Conservation (phyloP, 192 early-diverging fungal species). For the Coemansia sp. region DNA sequence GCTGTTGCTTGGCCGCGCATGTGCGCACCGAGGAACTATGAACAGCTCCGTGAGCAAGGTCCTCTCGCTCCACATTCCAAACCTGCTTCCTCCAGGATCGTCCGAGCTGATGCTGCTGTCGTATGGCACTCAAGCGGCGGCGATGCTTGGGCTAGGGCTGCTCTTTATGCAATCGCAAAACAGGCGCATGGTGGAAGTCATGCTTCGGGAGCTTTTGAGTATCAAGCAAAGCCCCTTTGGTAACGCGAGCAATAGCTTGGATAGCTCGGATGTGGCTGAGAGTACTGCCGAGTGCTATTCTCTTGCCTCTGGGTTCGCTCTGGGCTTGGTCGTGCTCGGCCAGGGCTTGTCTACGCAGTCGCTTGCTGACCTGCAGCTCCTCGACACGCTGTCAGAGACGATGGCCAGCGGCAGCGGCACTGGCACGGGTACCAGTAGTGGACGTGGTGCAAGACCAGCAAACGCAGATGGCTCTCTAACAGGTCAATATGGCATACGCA, state of each 20-base stretch:
- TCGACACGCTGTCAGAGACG: conserved; percentile 60
- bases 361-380: conserved; percentile 59
- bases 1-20: conserved; percentile 72
- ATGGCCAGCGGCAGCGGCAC: conserved; percentile 5
- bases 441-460: not conserved
- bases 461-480: not conserved
- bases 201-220: conserved; percentile 64
- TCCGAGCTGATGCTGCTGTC: conserved; percentile 63
- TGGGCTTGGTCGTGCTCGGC: conserved; percentile 81
- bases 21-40: conserved; percentile 67
- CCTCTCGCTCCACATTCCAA: conserved; percentile 74
- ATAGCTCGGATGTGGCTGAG: conserved; percentile 50
- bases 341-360: conserved; percentile 54
- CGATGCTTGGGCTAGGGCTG: conserved; percentile 76
- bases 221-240: conserved; percentile 5
- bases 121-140: conserved; percentile 62
- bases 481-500: not conserved
- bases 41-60: conserved; percentile 65
- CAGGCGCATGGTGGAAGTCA: conserved; percentile 69
- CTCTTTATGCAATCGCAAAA: conserved; percentile 68
- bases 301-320: conserved; percentile 76
- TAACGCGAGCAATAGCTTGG: conserved; percentile 6
- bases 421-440: not conserved
- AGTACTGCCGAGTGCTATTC: conserved; percentile 64
- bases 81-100: conserved; percentile 60